Percentiles rank a stretch among this genome's conserved stretches.
phyloP scores from a whole-genome alignment of 169 alveolate species.

The Plasmodium malariae region DNA sequence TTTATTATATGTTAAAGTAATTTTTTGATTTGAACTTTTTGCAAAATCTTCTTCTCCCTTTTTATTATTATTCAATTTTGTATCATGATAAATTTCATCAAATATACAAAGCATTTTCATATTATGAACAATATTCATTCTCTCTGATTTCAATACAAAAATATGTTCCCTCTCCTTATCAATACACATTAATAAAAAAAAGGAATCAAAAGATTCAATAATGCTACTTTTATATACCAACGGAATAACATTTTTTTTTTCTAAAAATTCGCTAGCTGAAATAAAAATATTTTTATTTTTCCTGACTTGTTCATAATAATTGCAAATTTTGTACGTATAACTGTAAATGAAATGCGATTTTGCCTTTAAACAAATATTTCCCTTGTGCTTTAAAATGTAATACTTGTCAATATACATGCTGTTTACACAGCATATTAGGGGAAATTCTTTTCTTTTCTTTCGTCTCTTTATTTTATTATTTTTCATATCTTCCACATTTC shows the following conservation, averaged over 20 bases:
- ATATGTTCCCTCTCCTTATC: conserved; percentile 36
- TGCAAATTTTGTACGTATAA: conserved; percentile 39
- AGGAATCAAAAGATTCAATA: conserved; percentile 50
- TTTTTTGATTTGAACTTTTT: not conserved
- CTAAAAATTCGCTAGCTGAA: conserved; percentile 47
- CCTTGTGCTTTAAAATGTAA: conserved; percentile 55
- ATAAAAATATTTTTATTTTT: conserved; percentile 24
- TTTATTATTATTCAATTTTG: not conserved
- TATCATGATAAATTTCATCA: conserved; percentile 15
- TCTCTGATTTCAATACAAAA: conserved; percentile 67
- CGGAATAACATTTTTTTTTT: conserved; percentile 45
- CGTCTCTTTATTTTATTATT: not conserved
- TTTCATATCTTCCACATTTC: too few species aligned
- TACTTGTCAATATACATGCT: conserved; percentile 68
- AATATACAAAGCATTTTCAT: conserved; percentile 64
- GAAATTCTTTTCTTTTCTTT: conserved; percentile 7
- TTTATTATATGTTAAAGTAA: conserved; percentile 27
- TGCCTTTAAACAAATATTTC: conserved; percentile 12
- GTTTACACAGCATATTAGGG: conserved; percentile 68
- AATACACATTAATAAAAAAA: conserved; percentile 61
- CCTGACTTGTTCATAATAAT: conserved; percentile 39
- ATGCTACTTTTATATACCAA: conserved; percentile 41
- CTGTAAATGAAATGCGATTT: conserved; percentile 58
- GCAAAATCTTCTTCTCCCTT: not conserved
- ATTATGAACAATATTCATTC: conserved; percentile 44